A percentile compares a stretch with the other conserved stretches of the same genome.
Evolutionary conservation across 148 eudicot species (phyloP).

Genomic region (Fallopia convolvulus): DNA sequence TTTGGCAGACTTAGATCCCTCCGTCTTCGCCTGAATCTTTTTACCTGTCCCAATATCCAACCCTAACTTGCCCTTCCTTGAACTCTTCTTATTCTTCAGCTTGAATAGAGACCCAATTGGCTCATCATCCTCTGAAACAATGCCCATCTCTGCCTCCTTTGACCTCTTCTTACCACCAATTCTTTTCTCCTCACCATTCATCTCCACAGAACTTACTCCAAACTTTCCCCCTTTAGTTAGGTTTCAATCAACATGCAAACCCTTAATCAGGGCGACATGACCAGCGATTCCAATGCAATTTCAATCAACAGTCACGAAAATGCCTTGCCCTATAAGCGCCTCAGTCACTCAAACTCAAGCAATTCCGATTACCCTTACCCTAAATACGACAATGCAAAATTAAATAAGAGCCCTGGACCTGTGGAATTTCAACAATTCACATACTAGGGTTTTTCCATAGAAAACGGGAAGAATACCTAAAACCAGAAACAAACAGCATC

Average conservation of each 20-base stretch:
- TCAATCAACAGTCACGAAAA: not conserved
- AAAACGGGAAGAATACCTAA: not conserved
- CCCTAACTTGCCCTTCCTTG: conserved; percentile 49
- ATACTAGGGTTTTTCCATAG: not conserved
- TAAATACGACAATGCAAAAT: conserved; percentile 5
- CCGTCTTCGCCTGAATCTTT: conserved; percentile 23
- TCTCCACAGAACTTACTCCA: conserved; percentile 31
- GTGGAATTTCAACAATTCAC: not conserved
- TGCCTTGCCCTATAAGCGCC: not conserved
- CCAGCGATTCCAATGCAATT: conserved; percentile 3
- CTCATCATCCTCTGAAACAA: conserved; percentile 78
- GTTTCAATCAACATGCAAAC: conserved; percentile 11
- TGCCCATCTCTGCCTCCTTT: conserved; percentile 24
- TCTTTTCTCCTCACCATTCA: conserved; percentile 58
- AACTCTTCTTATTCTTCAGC: conserved; percentile 45
- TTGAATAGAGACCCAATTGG: conserved; percentile 69
- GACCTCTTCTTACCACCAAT: conserved; percentile 51
- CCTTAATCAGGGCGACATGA: not conserved
- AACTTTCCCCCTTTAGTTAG: not conserved
- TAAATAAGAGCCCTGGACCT: not conserved
- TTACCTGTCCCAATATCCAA: conserved; percentile 32
- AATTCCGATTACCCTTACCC: conserved; percentile 3
- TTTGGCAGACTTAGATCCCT: conserved; percentile 20
- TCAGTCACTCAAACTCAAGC: not conserved
- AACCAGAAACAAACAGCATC: not conserved